Percentiles rank a stretch among this genome's conserved stretches.
phyloP scores from a whole-genome alignment of 2,329 filamentous ascomycete species.

The Pseudogymnoascus pannorum region DNA sequence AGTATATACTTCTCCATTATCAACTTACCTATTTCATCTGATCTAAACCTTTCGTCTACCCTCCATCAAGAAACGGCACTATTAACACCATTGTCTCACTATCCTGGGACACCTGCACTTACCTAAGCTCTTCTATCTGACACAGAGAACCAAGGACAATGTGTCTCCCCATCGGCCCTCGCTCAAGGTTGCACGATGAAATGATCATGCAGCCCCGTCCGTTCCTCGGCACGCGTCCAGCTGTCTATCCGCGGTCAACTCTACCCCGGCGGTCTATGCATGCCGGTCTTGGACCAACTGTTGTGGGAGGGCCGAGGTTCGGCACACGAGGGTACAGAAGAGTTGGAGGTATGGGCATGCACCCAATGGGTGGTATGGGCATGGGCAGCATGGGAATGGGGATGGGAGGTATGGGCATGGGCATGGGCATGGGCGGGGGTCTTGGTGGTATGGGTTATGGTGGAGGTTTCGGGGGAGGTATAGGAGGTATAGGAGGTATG shows the following conservation, averaged over 20 bases:
- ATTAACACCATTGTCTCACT: background rate
- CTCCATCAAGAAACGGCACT: slow-evolving; percentile 1
- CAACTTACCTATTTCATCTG: slow-evolving; percentile 2
- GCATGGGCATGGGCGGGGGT: background rate
- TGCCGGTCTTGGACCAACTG: background rate
- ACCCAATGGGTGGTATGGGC: background rate
- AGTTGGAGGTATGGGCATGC: background rate
- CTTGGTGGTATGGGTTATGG: background rate
- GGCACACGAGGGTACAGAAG: background rate
- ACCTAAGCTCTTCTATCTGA: background rate
- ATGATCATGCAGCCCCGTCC: background rate
- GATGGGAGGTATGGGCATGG: background rate
- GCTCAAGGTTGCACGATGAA: background rate
- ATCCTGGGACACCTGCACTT: background rate
- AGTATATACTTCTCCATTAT: slow-evolving; percentile 4
- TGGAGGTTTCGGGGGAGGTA: background rate
- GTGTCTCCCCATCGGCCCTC: slow-evolving; percentile 2
- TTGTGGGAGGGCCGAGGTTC: background rate
- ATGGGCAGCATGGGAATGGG: background rate
- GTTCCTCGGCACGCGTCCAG: background rate
- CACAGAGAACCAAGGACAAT: background rate
- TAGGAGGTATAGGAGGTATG: background rate
- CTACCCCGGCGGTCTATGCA: background rate
- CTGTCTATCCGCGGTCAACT: background rate
- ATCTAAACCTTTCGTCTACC: background rate